phyloP scores from a whole-genome alignment of 805 yeast genomes.

The Schwanniomyces polymorphus region DNA sequence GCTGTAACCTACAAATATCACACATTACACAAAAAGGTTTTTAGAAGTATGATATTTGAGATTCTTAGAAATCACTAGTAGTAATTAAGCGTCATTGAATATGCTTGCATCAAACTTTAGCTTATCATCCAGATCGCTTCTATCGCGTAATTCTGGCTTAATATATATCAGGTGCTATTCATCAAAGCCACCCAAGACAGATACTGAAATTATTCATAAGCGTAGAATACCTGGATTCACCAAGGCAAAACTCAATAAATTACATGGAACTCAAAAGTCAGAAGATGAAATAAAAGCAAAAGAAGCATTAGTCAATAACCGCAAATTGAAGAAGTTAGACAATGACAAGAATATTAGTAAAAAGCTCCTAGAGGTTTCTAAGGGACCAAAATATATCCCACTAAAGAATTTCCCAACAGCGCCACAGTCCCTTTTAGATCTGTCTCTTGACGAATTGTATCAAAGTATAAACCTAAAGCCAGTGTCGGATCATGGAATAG shows the following conservation, averaged over 20 bases:
- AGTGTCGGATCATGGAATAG: not conserved
- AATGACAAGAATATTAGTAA: not conserved
- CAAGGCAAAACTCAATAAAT: conserved; percentile 3
- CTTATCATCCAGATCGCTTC: not conserved
- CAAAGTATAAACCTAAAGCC: conserved; percentile 10
- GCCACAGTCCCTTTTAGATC: conserved; percentile 16
- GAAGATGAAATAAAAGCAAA: conserved; percentile 2
- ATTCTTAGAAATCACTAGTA: not conserved
- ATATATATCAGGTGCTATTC: conserved; percentile 3
- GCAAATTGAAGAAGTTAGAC: not conserved
- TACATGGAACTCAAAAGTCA: not conserved
- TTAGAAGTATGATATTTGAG: not conserved
- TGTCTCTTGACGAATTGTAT: conserved; percentile 18
- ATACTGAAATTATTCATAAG: conserved; percentile 1
- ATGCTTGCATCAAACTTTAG: conserved; percentile 2
- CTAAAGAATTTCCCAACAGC: conserved; percentile 33
- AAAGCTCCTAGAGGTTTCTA: not conserved
- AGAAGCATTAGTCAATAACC: not conserved
- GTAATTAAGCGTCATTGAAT: not conserved
- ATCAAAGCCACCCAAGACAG: conserved; percentile 11
- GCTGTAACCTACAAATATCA: not conserved
- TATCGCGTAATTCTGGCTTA: not conserved
- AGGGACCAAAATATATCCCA: conserved; percentile 19
- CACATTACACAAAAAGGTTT: not conserved
- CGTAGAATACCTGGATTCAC: conserved; percentile 1